phyloP scores from a whole-genome alignment of 441 rosid species.

The Arabidopsis hybrid region DNA sequence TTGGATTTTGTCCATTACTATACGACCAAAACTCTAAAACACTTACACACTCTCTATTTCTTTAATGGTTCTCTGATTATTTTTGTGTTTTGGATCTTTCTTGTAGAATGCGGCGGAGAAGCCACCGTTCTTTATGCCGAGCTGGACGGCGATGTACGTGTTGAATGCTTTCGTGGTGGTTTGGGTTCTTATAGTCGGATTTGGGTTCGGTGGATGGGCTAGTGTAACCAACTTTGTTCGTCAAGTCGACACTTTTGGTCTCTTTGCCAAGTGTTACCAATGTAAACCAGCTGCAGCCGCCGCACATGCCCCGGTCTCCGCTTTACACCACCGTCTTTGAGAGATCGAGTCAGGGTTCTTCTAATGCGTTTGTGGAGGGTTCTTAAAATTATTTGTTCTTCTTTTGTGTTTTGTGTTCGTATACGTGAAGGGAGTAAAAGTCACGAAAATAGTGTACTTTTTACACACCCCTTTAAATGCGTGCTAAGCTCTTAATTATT shows the following conservation, averaged over 20 bases:
- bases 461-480: slow-evolving; percentile 45
- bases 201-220: slow-evolving; percentile 99
- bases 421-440: slow-evolving; percentile 43
- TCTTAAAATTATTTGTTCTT: slow-evolving; percentile 31
- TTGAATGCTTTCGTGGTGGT: slow-evolving; percentile 74
- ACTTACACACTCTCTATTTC: neutral
- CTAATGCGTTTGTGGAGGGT: slow-evolving; percentile 47
- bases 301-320: slow-evolving; percentile 54
- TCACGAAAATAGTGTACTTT: slow-evolving; percentile 41
- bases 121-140: slow-evolving; percentile 85
- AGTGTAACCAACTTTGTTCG: slow-evolving; percentile 83
- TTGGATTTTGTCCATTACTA: slow-evolving; percentile 46
- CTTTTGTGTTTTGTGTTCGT: slow-evolving; percentile 41
- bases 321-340: slow-evolving; percentile 24
- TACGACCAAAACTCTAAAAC: slow-evolving; percentile 40
- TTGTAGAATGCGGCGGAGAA: slow-evolving; percentile 96
- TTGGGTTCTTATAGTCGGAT: slow-evolving; percentile 89
- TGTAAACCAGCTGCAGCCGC: slow-evolving; percentile 72
- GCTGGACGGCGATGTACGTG: slow-evolving; percentile 89
- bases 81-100: neutral
- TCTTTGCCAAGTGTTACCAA: slow-evolving; percentile 96
- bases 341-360: slow-evolving; percentile 34
- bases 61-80: neutral
- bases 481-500: slow-evolving; percentile 55
- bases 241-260: slow-evolving; percentile 90